phyloP scores from a whole-genome alignment of 257 asterid genomes.

The Verbascum thapsus region DNA sequence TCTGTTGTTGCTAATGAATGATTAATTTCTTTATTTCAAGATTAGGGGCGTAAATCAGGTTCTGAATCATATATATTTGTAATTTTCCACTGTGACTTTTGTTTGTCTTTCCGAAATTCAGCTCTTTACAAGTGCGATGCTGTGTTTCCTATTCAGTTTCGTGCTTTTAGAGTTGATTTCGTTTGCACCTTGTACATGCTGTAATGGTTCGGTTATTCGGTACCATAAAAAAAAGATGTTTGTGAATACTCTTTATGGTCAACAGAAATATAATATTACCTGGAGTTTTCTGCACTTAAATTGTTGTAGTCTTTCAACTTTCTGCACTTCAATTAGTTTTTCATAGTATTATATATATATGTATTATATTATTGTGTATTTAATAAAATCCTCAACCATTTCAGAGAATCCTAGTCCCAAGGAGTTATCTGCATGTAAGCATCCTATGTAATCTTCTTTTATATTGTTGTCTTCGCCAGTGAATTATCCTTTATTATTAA shows the following conservation, averaged over 20 bases:
- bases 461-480: too few relatives aligned
- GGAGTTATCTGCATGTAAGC: too few relatives aligned
- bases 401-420: too few relatives aligned
- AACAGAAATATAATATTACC: too few relatives aligned
- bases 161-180: neutral
- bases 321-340: too few relatives aligned
- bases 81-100: neutral
- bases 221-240: neutral
- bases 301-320: neutral
- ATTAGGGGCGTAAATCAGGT: constrained; percentile 1
- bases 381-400: too few relatives aligned
- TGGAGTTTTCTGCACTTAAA: neutral
- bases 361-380: too few relatives aligned
- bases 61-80: neutral
- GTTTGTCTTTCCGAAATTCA: neutral
- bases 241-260: neutral
- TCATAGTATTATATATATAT: too few relatives aligned
- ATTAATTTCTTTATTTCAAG: neutral
- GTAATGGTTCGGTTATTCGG: neutral
- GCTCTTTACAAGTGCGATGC: too few relatives aligned
- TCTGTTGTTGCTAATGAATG: neutral
- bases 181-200: neutral
- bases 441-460: too few relatives aligned
- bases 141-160: too few relatives aligned
- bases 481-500: too few relatives aligned